Evolutionary conservation across 1,284 basidiomycete genomes (phyloP), one percentile per base, ranked within the genome.

Genomic region (Malassezia obtusa): DNA sequence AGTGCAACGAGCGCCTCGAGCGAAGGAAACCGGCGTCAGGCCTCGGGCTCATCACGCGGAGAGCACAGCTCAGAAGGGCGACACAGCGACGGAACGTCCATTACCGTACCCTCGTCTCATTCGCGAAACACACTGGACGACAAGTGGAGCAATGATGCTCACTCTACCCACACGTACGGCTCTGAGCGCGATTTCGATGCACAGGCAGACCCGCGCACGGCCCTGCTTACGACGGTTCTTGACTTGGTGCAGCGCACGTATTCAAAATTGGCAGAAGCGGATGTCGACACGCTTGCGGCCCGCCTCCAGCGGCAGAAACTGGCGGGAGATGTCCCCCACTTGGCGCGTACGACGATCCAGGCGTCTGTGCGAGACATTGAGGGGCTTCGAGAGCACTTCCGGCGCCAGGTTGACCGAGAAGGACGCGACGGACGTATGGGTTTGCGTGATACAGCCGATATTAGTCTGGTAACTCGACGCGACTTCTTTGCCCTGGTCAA

Each of bases 281-380:
- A 98, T 63, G 84, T 91, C 1, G 79, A 86, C 25, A 90, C 89
- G 0, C 79, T 98, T 35, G 87, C 87, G 38, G 85, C 86, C 54
- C 83, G 92, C 14, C 78, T 98, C 38, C 92, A 90, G 75, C 84
- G 89, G 41, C 92, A 96, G 62, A 82, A 91, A 66, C 79, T 96
- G 2, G 76, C 86, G 2, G 84, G 84, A 37, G 91, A 96, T 64
- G 81, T 96, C 17, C 82, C 83, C 14, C 87, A 95, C 67, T 79
- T 96, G 15, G 91, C 90, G 0, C 83, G 85, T 35, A 82, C 81
- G 19, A 95, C 89, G 0, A 80, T 96, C 52, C 81, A 82, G 52
- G 79, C 80, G 36, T 84, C 96, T 46, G 72, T 89, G 15, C 76
- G 79, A 31, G 91, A 98, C 51, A 78, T 84, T 8, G 78, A 79